Evolutionary conservation across 2,329 filamentous ascomycete genomes (phyloP).

Genomic region (Apiospora hydei): DNA sequence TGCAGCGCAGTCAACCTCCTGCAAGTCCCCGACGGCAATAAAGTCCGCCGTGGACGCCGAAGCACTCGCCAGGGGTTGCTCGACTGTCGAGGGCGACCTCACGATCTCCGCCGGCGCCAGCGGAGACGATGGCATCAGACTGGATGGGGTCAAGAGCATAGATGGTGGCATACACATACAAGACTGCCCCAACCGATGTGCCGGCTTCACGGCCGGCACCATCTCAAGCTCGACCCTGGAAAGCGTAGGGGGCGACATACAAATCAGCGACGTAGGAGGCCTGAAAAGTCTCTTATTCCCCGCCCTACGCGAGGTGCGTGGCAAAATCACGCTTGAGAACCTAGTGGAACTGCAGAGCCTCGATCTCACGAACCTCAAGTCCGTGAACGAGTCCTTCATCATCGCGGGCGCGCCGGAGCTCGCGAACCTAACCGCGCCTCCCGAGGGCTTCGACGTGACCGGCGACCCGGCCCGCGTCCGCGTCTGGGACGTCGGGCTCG

Average conservation of each 20-base stretch:
- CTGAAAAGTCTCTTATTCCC: neutral
- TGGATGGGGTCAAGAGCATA: neutral
- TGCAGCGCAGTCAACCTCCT: slow-evolving; percentile 2
- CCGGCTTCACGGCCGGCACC: neutral
- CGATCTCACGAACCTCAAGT: neutral
- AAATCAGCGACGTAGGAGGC: slow-evolving; percentile 1
- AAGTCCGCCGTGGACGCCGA: neutral
- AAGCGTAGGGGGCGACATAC: neutral
- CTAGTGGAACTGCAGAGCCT: neutral
- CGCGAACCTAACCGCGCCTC: neutral
- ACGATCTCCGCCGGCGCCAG: slow-evolving; percentile 1
- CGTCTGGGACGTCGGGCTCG: slow-evolving; percentile 5
- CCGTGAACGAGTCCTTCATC: slow-evolving; percentile 10
- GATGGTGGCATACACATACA: neutral
- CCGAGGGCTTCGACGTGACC: neutral
- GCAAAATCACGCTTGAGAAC: neutral
- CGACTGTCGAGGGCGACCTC: slow-evolving; percentile 3
- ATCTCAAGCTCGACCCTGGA: slow-evolving; percentile 22
- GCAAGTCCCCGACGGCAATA: neutral
- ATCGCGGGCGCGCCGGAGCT: neutral
- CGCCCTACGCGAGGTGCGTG: slow-evolving; percentile 16
- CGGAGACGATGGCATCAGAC: neutral
- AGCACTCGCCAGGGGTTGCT: slow-evolving; percentile 10
- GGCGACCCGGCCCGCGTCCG: slow-evolving; percentile 7
- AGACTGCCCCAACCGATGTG: neutral